These are phyloP conservation scores for Daldinia childiae DNA, from an alignment of 495 filamentous ascomycete genomes.

Conservation along the genomic window DNA sequence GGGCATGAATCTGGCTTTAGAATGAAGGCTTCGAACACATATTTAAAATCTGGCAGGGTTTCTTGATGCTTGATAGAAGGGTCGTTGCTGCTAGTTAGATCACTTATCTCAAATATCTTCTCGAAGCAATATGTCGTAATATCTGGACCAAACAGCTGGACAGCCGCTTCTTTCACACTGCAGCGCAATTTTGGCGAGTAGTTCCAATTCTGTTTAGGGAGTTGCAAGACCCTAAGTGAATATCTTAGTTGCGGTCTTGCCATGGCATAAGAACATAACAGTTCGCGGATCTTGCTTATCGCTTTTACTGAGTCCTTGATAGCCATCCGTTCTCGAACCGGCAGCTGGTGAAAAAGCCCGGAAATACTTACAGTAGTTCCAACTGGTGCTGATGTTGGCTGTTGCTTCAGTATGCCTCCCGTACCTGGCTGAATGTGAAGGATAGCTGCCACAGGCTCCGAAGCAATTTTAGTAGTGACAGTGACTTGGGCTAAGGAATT, in stretches of 20 bases:
- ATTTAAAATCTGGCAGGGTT: neutral
- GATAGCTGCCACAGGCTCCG: constrained; percentile 69
- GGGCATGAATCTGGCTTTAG: constrained; percentile 62
- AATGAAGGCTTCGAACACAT: constrained; percentile 66
- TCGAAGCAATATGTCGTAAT: constrained; percentile 61
- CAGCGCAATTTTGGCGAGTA: constrained; percentile 71
- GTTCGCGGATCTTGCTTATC: constrained; percentile 69
- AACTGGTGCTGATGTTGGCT: constrained; percentile 68
- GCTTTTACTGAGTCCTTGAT: constrained; percentile 70
- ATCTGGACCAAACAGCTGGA: constrained; percentile 75
- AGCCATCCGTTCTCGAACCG: constrained; percentile 76
- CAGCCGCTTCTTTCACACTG: constrained; percentile 69
- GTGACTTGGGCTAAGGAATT: constrained; percentile 72
- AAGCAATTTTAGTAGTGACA: constrained; percentile 75
- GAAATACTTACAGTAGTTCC: constrained; percentile 80
- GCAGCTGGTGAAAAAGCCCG: constrained; percentile 73
- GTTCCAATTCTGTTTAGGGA: constrained; percentile 70
- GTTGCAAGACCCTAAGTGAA: constrained; percentile 73
- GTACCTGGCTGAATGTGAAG: constrained; percentile 48
- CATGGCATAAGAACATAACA: constrained; percentile 80
- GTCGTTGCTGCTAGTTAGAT: constrained; percentile 5
- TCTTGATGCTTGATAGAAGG: neutral
- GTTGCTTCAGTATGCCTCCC: constrained; percentile 54
- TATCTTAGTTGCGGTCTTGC: constrained; percentile 71
- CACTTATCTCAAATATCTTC: constrained; percentile 32